Base-by-base conservation (phyloP, 257 asterid species). In the Solanum megistacrolobum region DNA sequence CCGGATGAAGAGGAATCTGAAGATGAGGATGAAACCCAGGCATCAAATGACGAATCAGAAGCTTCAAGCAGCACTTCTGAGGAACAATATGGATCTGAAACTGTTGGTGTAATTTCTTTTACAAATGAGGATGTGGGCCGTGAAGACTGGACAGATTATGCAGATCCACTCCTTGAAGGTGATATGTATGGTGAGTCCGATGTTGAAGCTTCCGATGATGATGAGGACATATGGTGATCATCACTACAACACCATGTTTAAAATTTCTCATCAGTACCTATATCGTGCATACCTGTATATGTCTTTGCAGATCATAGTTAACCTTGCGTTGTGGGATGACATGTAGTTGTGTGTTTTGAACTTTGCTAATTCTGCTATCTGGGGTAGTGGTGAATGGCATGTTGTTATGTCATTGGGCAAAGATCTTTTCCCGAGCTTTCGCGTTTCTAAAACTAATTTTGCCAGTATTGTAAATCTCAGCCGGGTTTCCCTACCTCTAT, bases 1-100 rank as follows among this genome's bases (percentile, higher is more conserved):
- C 99, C 99, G 0, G 98, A 96, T 29, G 99, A 96, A 87, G 96
- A 91, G 86, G 58, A 74, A 31, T 91, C 95, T 9, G 98, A 92
- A 82, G 91, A 89, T 6, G 95, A 92, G 43, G 94, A 89, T 25
- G 87, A 87, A 6, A 89, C 90, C 88, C 55, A 35, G 38, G 90
- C 92, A 62, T 91, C 94, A 27, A 93, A 88, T 46, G 97, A 91
- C 60, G 48, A 92, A 83, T 90, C 91, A 75, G 96, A 95, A 81
- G 89, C 16, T 55, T 94, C 91, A 84, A 89, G 92, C 82, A 83
- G 76, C 62, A 87, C 89, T 74, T 90, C 94, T 34, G 88, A 79
- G 86, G 90, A 83, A 81, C 88, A 91, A 14, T 89, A 89, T 48
- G 93, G 89, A 89, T 39, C 43, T 60, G 92, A 91, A 76, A 90